Base-by-base conservation (phyloP, 257 asterid species). In the Ocimum tenuiflorum region DNA sequence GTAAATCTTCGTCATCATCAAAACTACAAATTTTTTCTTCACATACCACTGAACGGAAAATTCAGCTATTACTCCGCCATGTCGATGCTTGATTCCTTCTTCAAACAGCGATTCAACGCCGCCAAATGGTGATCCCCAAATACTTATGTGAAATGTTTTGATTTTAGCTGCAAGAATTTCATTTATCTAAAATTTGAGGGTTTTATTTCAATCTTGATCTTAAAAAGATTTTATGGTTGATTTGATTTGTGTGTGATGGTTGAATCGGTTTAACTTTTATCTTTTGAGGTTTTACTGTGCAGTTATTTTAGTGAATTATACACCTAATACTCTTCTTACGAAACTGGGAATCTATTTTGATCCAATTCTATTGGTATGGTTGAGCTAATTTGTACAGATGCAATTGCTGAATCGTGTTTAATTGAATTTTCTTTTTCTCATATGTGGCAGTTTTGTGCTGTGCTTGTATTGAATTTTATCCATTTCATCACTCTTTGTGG, bases 21-120 rank as follows among this genome's bases (percentile, higher is more conserved):
- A 27, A 2, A 27, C 31, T 38, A 20, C 15, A 22, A 20, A 9
- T 57, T 19, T 23, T 14, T 63, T 24, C 50, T 27, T 41, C 17
- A 62, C 33, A 42, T 29, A 23, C 33, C 42, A 17, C 69, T 15
- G 15, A 56, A 8, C 73, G 57, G 62, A 23, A 57, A 49, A 60
- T 65, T 49, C 9, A 70, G 69, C 41, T 63, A 31, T 5, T 31
- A 9, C 55, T 58, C 62, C 38, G 63, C 77, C 63, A 75, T 77
- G 75, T 31, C 80, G 76, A 68, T 64, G 60, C 72, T 85, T 58
- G 96, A 91, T 79, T 87, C 98, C 51, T 77, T 91, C 81, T 89
- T 91, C 88, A 80, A 53, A 78, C 82, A 73, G 75, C 90, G 92
- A 46, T 91, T 91, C 85, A 87, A 87, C 81, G 92, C 89, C 63